Percentiles rank a stretch among this genome's conserved stretches.
phyloP scores from a whole-genome alignment of 208 protist species.

The Crithidia expoeki region DNA sequence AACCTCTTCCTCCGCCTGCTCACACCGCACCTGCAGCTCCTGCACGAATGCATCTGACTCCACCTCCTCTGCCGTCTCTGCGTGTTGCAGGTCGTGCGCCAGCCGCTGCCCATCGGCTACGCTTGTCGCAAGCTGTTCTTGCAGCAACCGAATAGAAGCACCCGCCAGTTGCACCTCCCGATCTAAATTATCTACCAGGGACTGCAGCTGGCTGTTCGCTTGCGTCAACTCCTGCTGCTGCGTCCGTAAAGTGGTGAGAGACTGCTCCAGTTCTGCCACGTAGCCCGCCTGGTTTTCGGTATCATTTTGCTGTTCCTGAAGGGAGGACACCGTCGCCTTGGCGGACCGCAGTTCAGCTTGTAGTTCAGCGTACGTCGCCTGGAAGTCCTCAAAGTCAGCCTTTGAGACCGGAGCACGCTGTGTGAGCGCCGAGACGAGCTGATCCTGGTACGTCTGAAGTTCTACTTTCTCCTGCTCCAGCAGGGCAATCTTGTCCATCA shows the following conservation, averaged over 20 bases:
- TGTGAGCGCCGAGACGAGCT: slow-evolving; percentile 24
- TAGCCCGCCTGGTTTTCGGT: slow-evolving; percentile 2
- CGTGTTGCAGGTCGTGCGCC: slow-evolving; percentile 7
- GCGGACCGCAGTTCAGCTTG: slow-evolving; percentile 9
- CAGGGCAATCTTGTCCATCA: slow-evolving; percentile 26
- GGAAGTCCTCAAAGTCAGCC: slow-evolving; percentile 20
- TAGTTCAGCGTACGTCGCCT: slow-evolving; percentile 8
- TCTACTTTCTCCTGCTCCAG: slow-evolving; percentile 22
- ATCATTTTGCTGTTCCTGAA: slow-evolving; percentile 19
- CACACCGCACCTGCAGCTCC: slow-evolving; percentile 13
- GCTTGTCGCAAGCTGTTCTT: slow-evolving; percentile 30
- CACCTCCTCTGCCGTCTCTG: not conserved
- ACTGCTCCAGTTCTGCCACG: slow-evolving; percentile 17
- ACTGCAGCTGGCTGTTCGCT: slow-evolving; percentile 22
- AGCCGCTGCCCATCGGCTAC: slow-evolving; percentile 7
- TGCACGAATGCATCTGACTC: not conserved
- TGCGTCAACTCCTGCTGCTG: slow-evolving; percentile 15
- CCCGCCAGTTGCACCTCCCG: slow-evolving; percentile 33
- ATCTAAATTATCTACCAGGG: slow-evolving; percentile 22
- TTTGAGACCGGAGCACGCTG: slow-evolving; percentile 30
- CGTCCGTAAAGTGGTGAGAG: not conserved
- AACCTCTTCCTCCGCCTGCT: slow-evolving; percentile 13
- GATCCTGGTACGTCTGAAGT: slow-evolving; percentile 20
- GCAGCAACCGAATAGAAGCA: slow-evolving; percentile 22
- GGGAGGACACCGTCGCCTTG: slow-evolving; percentile 14